Conservation (phyloP, 2,329 filamentous ascomycete genomes). For the Aspergillus sp. region DNA sequence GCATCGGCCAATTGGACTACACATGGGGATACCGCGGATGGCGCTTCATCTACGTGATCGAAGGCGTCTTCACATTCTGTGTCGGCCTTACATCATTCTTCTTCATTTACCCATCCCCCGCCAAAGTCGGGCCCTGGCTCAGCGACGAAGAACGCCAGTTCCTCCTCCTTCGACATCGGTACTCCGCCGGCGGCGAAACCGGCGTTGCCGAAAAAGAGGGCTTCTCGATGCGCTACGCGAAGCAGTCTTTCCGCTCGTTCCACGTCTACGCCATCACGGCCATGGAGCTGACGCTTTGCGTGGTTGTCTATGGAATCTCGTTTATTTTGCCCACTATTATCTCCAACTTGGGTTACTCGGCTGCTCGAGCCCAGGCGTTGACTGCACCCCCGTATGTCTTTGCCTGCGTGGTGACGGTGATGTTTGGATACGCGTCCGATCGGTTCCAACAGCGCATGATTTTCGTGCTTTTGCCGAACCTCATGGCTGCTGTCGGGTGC, state of each 20-base stretch:
- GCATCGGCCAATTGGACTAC: background rate
- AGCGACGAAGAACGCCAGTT: background rate
- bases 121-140: background rate
- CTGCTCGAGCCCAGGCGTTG: background rate
- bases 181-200: conserved; percentile 2
- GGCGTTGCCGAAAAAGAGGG: conserved; percentile 2
- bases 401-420: background rate
- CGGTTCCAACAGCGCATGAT: background rate
- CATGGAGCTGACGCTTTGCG: background rate
- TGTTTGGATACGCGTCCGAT: background rate
- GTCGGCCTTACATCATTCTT: background rate
- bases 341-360: background rate
- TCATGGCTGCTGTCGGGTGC: background rate
- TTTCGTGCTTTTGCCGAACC: background rate
- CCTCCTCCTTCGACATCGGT: conserved; percentile 2
- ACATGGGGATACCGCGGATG: background rate
- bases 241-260: background rate
- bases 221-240: conserved; percentile 1
- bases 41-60: background rate
- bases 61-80: background rate
- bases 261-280: background rate
- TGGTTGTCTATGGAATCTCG: background rate
- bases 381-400: background rate
- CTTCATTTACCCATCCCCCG: background rate
- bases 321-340: background rate